phyloP scores from a whole-genome alignment of 257 asterid species.

The Solanum sparsipilum region DNA sequence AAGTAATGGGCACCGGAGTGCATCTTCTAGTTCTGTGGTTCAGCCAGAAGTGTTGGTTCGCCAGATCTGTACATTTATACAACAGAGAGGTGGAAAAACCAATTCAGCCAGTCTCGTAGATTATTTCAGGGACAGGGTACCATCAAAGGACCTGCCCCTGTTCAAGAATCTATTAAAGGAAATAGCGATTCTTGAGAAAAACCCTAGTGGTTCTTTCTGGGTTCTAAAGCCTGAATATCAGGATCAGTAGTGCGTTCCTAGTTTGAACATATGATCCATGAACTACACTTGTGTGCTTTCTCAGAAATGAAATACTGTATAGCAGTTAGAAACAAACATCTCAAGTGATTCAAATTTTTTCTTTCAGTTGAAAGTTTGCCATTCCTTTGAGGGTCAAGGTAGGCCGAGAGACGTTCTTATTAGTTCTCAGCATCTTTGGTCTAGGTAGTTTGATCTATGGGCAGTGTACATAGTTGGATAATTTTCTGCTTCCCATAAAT shows the following conservation, averaged over 20 bases:
- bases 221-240: conserved; percentile 61
- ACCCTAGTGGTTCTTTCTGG: conserved; percentile 60
- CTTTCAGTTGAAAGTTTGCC: background rate
- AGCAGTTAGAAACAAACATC: background rate
- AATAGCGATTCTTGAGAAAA: conserved; percentile 73
- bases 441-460: background rate
- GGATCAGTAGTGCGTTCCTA: conserved; percentile 14
- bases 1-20: conserved; percentile 19
- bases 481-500: background rate
- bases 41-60: conserved; percentile 88
- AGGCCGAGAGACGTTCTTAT: background rate
- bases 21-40: conserved; percentile 20
- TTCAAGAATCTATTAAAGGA: conserved; percentile 86
- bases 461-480: background rate
- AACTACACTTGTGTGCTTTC: background rate
- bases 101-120: conserved; percentile 67
- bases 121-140: conserved; percentile 66
- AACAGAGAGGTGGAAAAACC: conserved; percentile 58
- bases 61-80: conserved; percentile 80
- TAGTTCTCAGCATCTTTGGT: background rate
- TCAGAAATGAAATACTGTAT: background rate
- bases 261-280: background rate
- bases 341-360: background rate
- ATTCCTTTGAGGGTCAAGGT: background rate
- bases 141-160: conserved; percentile 73